Evolutionary conservation across 257 asterid species (phyloP).

Genomic region (Coffea eugenioides): DNA sequence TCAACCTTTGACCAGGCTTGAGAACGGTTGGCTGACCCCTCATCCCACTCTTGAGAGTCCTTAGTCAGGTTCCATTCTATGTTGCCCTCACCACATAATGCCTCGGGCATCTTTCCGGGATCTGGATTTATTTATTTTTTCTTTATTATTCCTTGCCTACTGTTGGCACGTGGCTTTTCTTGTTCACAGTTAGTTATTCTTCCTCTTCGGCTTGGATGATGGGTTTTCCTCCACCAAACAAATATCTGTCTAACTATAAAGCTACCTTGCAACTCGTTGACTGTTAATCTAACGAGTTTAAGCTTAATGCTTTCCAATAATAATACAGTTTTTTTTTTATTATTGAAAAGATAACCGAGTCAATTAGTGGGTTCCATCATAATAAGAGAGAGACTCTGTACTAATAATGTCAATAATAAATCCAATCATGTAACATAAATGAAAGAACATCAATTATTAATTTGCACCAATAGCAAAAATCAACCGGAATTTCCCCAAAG

Average conservation of each 20-base stretch:
- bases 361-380: neutral
- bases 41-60: neutral
- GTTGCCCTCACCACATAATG: neutral
- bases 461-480: too few relatives aligned
- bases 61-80: neutral
- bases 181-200: too few relatives aligned
- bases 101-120: neutral
- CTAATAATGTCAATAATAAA: neutral
- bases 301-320: neutral
- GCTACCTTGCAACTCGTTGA: neutral
- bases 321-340: neutral
- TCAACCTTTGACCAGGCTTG: neutral
- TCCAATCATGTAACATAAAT: too few relatives aligned
- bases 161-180: too few relatives aligned
- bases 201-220: too few relatives aligned
- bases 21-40: neutral
- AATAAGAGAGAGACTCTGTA: neutral
- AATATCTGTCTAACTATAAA: too few relatives aligned
- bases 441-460: too few relatives aligned
- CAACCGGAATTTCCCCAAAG: too few relatives aligned
- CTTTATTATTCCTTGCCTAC: neutral
- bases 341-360: neutral
- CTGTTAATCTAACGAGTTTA: neutral
- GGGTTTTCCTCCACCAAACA: too few relatives aligned
- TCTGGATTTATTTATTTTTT: neutral